Conservation (phyloP, 768 basidiomycete genomes). For the Boletus coccyginus region DNA sequence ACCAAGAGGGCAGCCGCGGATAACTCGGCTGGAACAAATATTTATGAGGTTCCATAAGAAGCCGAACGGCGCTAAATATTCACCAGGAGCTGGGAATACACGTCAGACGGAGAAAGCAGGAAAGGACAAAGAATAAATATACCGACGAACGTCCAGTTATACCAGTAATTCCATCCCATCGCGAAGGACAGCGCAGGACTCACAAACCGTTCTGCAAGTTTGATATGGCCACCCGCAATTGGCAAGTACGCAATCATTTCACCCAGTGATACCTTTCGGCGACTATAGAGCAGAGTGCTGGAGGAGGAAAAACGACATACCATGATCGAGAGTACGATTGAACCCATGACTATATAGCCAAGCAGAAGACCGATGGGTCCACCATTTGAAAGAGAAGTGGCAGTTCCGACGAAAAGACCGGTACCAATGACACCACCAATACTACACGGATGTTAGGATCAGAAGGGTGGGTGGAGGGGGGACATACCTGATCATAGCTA, state of each 20-base stretch:
- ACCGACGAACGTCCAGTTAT: conserved; percentile 32
- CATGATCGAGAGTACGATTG: conserved; percentile 74
- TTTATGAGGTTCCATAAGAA: not conserved
- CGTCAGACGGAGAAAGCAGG: not conserved
- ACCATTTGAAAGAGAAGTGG: conserved; percentile 45
- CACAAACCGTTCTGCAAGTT: conserved; percentile 77
- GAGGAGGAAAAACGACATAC: conserved; percentile 30
- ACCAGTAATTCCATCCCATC: conserved; percentile 58
- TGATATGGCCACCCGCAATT: conserved; percentile 78
- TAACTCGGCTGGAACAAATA: conserved; percentile 25
- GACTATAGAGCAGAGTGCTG: not conserved
- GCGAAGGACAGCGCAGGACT: conserved; percentile 64
- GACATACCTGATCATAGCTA: conserved; percentile 75
- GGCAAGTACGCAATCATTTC: conserved; percentile 70
- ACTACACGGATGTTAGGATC: conserved; percentile 32
- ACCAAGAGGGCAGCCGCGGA: conserved; percentile 66
- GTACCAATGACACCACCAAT: conserved; percentile 58
- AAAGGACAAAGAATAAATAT: not conserved
- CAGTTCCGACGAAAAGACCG: conserved; percentile 71
- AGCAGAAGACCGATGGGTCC: conserved; percentile 75
- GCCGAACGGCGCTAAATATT: not conserved
- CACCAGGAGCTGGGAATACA: conserved; percentile 24
- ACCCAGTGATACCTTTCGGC: conserved; percentile 54
- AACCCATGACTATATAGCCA: conserved; percentile 64
- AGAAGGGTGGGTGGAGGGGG: not conserved